Conservation (phyloP, 2,329 filamentous ascomycete genomes). For the Colletotrichum sp. region DNA sequence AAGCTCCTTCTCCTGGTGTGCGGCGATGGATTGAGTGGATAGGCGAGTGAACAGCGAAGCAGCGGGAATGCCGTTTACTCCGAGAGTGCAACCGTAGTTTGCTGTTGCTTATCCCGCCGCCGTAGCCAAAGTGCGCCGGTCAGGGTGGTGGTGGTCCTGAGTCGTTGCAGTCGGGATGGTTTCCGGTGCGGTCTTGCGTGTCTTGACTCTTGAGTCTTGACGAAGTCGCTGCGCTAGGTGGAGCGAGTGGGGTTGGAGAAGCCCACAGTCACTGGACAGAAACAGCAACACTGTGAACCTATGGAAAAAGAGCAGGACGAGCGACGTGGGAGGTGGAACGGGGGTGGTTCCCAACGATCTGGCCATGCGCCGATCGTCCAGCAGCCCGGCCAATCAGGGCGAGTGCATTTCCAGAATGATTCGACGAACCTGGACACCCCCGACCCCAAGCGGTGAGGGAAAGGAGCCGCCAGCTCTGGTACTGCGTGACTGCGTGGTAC, state of each 20-base stretch:
- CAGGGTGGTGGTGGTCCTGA: neutral
- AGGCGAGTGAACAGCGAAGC: neutral
- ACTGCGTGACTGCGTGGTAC: neutral
- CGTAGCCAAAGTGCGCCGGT: neutral
- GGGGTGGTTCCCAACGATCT: constrained; percentile 19
- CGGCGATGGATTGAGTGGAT: neutral
- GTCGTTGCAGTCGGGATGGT: neutral
- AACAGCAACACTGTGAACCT: neutral
- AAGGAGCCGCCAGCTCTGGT: neutral
- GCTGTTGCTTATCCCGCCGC: neutral
- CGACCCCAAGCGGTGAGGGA: constrained; percentile 19
- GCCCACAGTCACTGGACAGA: neutral
- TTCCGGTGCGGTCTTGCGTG: neutral
- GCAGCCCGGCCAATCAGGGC: constrained; percentile 1
- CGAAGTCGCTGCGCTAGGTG: neutral
- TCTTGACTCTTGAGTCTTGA: neutral
- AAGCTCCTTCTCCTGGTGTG: neutral
- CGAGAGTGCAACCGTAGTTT: neutral
- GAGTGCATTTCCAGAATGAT: constrained; percentile 1
- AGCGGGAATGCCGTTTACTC: neutral
- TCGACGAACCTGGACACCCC: neutral
- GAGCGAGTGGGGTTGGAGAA: neutral
- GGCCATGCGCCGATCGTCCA: constrained; percentile 13
- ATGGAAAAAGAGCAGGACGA: neutral
- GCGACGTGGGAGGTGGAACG: neutral